Evolutionary conservation across 2,329 filamentous ascomycete genomes (phyloP), one percentile per base, ranked within the genome.

Genomic region (Hansfordia pulvinata): DNA sequence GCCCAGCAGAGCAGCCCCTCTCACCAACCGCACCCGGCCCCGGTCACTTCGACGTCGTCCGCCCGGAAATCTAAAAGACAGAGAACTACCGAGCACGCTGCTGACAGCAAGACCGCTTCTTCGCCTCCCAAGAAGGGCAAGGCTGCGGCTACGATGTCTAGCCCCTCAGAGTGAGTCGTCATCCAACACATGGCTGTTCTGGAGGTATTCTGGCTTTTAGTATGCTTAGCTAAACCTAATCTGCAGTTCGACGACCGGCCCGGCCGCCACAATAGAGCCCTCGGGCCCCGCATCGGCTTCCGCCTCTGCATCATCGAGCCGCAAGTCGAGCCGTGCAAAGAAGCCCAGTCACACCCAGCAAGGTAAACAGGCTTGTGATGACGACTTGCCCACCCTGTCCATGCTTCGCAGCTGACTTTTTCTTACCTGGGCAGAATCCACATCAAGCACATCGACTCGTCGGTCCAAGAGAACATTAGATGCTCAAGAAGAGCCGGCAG

Each of bases 51-150:
- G 48, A 37, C 42, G 42, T 35, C 45, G 13, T 53, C 66, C 34
- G 50, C 63, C 44, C 68, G 72, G 55, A 69, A 71, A 53, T 62
- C 73, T 52, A 88, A 83, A 60, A 71, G 76, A 53, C 73, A 72
- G 51, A 82, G n/a, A n/a, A n/a, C n/a, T n/a, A n/a, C n/a, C n/a
- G n/a, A n/a, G n/a, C n/a, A n/a, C n/a, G n/a, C n/a, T n/a, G n/a
- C n/a, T n/a, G n/a, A n/a, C n/a, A n/a, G n/a, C n/a, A n/a, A n/a
- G n/a, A 36, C 46, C 28, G 21, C 46, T 13, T 46, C 60, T 25
- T 50, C 59, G 37, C 57, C 65, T 37, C 67, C 65, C 41, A 68
- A 56, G 45, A 78, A 69, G 52, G 68, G 64, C 44, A 78, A 76
- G 53, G 63, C 53, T 33, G 39, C 61, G 38, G 62, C 63, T 49